phyloP scores from a whole-genome alignment of 2,329 filamentous ascomycete species.

The Ophiostoma himal-ulmi region DNA sequence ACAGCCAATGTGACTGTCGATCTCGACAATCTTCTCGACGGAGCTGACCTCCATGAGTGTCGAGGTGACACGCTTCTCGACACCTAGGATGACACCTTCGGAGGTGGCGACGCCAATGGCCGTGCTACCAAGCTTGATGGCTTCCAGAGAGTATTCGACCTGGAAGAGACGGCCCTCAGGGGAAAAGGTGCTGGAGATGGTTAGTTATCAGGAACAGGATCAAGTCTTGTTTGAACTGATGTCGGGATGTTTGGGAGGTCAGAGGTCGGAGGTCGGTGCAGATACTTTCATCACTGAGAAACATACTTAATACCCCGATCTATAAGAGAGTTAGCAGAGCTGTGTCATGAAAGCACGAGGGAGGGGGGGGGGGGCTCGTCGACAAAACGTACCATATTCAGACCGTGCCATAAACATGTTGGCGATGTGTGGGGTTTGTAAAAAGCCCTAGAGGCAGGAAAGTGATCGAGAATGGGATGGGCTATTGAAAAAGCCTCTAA shows the following conservation, averaged over 20 bases:
- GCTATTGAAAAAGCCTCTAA: neutral
- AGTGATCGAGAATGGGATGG: neutral
- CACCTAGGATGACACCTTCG: slow-evolving; percentile 90
- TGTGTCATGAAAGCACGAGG: slow-evolving; percentile 18
- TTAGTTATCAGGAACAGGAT: neutral
- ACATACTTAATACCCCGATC: slow-evolving; percentile 93
- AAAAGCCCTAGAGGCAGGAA: slow-evolving; percentile 21
- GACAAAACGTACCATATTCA: slow-evolving; percentile 75
- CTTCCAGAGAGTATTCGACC: slow-evolving; percentile 99
- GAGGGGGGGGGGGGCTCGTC: slow-evolving; percentile 20
- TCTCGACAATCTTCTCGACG: slow-evolving; percentile 99
- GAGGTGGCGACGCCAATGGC: slow-evolving; percentile 96
- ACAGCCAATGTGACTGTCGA: slow-evolving; percentile 97
- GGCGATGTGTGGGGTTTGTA: slow-evolving; percentile 37
- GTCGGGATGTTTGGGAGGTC: neutral
- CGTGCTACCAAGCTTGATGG: slow-evolving; percentile 98
- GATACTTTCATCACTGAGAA: neutral
- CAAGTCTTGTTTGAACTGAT: neutral
- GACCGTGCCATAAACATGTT: slow-evolving; percentile 99
- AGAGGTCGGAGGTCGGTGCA: neutral
- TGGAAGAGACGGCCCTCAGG: slow-evolving; percentile 99
- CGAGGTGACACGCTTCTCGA: slow-evolving; percentile 98
- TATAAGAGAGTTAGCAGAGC: slow-evolving; percentile 35
- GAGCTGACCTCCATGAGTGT: slow-evolving; percentile 95
- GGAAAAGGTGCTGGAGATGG: slow-evolving; percentile 79